Evolutionary conservation across 768 basidiomycete species (phyloP), one percentile per base, ranked within the genome.

Genomic region (Phylloporus arenicola): DNA sequence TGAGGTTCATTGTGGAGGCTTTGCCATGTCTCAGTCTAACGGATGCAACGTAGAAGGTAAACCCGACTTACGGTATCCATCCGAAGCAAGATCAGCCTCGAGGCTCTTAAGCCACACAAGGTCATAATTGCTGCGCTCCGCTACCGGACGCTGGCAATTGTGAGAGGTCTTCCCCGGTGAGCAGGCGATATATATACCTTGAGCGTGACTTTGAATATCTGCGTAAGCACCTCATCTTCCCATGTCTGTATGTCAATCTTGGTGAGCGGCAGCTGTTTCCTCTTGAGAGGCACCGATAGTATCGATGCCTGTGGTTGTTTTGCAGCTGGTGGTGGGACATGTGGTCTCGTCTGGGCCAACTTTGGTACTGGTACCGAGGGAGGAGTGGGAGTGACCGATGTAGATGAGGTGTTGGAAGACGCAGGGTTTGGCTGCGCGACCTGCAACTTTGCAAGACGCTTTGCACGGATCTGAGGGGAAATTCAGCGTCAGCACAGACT

Each of bases 381-480:
- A 40, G 39, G 39, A 12, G 73, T 43, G 10, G 47, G 19, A 6
- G 50, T 25, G 35, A 33, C 10, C 19, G 59, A 48, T 9, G 55
- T 24, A 16, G 61, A 44, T n/a, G 57, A 12, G 20, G 51, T 6
- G 12, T 57, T 47, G 12, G 63, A 41, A 11, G 78, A 62, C 9
- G 78, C 65, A 0, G 76, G 60, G 12, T 56, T 64, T 27, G 74
- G 70, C 37, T 71, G 55, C 38, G 70, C 58, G 34, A 63, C 72
- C 61, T 88, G 86, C 8, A 97, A 76, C 65, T 88, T 91, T 29
- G 89, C 92, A 46, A 98, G 77, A 49, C 94, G 83, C 70, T 95
- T 95, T 66, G 91, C 72, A 56, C 92, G 89, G 64, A 96, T 95
- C 93, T 95, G 59, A 6, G 24, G 12, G 14, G 14, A 3, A 0